Evolutionary conservation across 2,329 filamentous ascomycete genomes (phyloP).

Genomic region (Podosphaera leucotricha): DNA sequence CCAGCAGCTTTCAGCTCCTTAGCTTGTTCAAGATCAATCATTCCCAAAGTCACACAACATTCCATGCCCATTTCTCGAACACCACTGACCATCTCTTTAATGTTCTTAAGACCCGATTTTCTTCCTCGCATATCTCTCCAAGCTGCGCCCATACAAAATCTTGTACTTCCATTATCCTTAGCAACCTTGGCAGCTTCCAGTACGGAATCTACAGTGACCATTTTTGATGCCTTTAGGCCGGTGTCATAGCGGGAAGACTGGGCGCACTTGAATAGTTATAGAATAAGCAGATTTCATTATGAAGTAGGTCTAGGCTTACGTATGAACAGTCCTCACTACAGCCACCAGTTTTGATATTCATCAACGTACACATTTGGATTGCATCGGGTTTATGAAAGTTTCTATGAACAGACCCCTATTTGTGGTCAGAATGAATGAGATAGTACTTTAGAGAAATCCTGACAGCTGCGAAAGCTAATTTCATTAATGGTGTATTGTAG

Average conservation of each 20-base stretch:
- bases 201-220: conserved; percentile 59
- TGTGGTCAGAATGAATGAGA: background rate
- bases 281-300: background rate
- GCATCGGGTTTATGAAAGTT: conserved; percentile 65
- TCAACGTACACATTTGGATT: conserved; percentile 79
- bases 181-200: conserved; percentile 55
- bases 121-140: conserved; percentile 88
- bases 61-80: conserved; percentile 71
- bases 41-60: conserved; percentile 77
- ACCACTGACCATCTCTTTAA: conserved; percentile 66
- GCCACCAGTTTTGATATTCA: conserved; percentile 91
- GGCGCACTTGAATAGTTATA: conserved; percentile 28
- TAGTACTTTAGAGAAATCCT: conserved; percentile 11
- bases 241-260: conserved; percentile 63
- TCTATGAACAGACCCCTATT: conserved; percentile 53
- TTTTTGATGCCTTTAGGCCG: conserved; percentile 55
- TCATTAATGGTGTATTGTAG: conserved; percentile 61
- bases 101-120: conserved; percentile 60
- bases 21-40: conserved; percentile 67
- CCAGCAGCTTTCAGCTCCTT: conserved; percentile 63
- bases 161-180: conserved; percentile 62
- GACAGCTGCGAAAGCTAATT: conserved; percentile 53
- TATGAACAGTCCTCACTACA: conserved; percentile 87
- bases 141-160: conserved; percentile 88
- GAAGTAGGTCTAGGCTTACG: conserved; percentile 10